These are phyloP conservation scores for Endotrypanum monterogeii DNA, from an alignment of 208 protist genomes.

Conservation along the genomic window DNA sequence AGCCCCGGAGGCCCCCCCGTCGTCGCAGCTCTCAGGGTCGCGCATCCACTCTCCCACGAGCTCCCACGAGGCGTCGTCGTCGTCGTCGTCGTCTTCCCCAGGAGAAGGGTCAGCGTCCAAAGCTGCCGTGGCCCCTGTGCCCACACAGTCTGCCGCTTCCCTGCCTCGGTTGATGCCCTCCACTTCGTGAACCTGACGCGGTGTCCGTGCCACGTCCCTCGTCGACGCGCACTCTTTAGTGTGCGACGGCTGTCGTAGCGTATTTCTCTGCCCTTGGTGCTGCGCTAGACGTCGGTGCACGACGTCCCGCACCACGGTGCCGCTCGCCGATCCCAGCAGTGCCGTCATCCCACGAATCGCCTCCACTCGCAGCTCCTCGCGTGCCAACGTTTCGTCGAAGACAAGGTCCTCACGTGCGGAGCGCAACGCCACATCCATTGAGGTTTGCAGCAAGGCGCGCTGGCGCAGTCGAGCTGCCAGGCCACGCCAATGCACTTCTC, in stretches of 20 bases:
- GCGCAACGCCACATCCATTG: constrained; percentile 4
- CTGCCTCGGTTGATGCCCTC: neutral
- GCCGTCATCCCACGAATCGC: constrained; percentile 21
- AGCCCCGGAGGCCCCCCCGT: neutral
- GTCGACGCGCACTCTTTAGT: neutral
- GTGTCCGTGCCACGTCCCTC: neutral
- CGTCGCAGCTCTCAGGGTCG: neutral
- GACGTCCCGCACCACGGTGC: constrained; percentile 8
- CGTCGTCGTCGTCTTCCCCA: constrained; percentile 1
- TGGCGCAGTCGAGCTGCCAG: constrained; percentile 30
- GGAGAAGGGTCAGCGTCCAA: neutral
- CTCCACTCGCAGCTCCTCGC: constrained; percentile 21
- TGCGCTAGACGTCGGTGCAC: neutral
- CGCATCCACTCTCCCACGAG: neutral
- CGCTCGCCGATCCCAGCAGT: constrained; percentile 21
- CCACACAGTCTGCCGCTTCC: neutral
- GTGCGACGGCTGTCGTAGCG: neutral
- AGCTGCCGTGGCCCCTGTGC: neutral
- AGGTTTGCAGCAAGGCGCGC: constrained; percentile 8
- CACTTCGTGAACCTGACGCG: neutral
- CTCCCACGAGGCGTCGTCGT: constrained; percentile 1
- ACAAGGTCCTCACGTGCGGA: constrained; percentile 15
- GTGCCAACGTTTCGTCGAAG: constrained; percentile 20
- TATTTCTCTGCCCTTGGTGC: neutral
- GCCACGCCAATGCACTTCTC: constrained; percentile 20